phyloP scores from a whole-genome alignment of 306 rosid species.

The Casuarina equisetifolia region DNA sequence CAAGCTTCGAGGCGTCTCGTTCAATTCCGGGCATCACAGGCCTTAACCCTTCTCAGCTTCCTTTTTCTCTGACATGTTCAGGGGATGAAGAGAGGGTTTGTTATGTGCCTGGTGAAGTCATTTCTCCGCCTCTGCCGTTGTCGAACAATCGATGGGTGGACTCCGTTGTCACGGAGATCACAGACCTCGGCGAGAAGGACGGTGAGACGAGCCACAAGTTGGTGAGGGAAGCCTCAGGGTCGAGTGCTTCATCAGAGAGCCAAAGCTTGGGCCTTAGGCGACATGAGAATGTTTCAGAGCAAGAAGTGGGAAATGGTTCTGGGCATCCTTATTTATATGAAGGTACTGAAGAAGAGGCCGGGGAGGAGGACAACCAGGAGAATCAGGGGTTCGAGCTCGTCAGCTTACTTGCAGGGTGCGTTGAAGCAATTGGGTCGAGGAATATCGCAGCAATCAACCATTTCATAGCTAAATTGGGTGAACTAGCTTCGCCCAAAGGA shows the following conservation, averaged over 20 bases:
- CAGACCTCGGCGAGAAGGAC: slow-evolving; percentile 58
- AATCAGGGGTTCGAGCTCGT: slow-evolving; percentile 70
- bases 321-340: slow-evolving; percentile 55
- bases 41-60: slow-evolving; percentile 41
- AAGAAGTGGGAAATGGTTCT: slow-evolving; percentile 67
- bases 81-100: slow-evolving; percentile 65
- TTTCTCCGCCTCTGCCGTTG: slow-evolving; percentile 53
- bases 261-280: slow-evolving; percentile 52
- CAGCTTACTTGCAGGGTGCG: slow-evolving; percentile 69
- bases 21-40: slow-evolving; percentile 19
- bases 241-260: slow-evolving; percentile 73
- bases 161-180: slow-evolving; percentile 62
- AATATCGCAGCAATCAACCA: slow-evolving; percentile 65
- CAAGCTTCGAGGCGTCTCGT: slow-evolving; percentile 27
- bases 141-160: slow-evolving; percentile 64
- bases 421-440: slow-evolving; percentile 76
- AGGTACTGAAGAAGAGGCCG: slow-evolving; percentile 47
- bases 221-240: slow-evolving; percentile 49
- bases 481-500: slow-evolving; percentile 77
- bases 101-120: slow-evolving; percentile 66
- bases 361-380: slow-evolving; percentile 55
- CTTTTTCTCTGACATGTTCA: slow-evolving; percentile 56
- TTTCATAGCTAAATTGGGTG: slow-evolving; percentile 74
- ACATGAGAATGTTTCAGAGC: slow-evolving; percentile 56
- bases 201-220: slow-evolving; percentile 52